Conservation (phyloP, 805 yeast genomes). For the Pichia manshurica region DNA sequence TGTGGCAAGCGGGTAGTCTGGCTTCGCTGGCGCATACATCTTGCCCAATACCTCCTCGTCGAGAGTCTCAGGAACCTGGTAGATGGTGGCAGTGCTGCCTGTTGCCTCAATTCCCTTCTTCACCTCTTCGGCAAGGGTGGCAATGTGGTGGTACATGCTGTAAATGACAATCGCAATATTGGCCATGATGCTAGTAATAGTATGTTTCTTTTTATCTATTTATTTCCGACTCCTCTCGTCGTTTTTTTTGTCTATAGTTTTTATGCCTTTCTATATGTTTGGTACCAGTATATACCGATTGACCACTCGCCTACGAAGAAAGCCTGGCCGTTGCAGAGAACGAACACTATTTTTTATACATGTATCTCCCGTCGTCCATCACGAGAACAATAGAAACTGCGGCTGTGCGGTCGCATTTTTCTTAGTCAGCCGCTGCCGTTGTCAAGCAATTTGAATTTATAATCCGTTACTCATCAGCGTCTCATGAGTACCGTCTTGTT, state of each 20-base stretch:
- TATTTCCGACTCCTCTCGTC: too few relatives aligned
- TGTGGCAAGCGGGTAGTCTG: slow-evolving; percentile 61
- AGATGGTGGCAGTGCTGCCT: slow-evolving; percentile 64
- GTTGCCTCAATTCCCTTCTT: slow-evolving; percentile 64
- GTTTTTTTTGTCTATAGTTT: too few relatives aligned
- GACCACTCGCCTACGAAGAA: too few relatives aligned
- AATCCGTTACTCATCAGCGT: background rate
- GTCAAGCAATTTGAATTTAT: background rate
- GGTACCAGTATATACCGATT: too few relatives aligned
- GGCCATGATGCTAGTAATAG: slow-evolving; percentile 14
- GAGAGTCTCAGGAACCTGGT: slow-evolving; percentile 73
- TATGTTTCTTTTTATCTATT: too few relatives aligned
- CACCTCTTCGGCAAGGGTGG: slow-evolving; percentile 58
- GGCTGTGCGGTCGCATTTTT: too few relatives aligned
- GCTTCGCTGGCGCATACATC: slow-evolving; percentile 62
- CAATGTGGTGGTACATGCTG: slow-evolving; percentile 76
- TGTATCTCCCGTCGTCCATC: too few relatives aligned
- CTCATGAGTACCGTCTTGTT: background rate
- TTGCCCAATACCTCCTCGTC: slow-evolving; percentile 47
- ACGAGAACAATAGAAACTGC: too few relatives aligned
- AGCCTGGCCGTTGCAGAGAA: too few relatives aligned
- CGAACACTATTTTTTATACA: too few relatives aligned
- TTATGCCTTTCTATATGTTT: too few relatives aligned
- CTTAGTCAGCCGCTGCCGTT: slow-evolving; percentile 4
- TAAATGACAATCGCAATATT: slow-evolving; percentile 46